Evolutionary conservation across 495 filamentous ascomycete genomes (phyloP), one percentile per base, ranked within the genome.

Genomic region (Trichoderma reesei): DNA sequence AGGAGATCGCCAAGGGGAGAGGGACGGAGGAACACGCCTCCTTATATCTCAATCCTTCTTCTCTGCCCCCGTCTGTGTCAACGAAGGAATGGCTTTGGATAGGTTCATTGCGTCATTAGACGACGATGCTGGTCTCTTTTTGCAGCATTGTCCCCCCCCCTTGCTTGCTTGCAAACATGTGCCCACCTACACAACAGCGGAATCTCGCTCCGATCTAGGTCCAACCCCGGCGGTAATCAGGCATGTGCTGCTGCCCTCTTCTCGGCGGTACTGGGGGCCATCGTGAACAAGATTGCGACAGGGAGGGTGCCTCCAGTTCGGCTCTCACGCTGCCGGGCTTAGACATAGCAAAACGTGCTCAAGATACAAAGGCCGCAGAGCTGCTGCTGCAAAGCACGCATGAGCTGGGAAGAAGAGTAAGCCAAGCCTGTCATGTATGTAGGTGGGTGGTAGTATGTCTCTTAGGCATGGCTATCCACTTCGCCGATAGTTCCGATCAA

Each of bases 191-290:
- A n/a, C n/a, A n/a, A 1, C 26, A 56, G 51, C 51, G 51, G 51
- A 56, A 56, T 56, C 51, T 56, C 51, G 51, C 51, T 34, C 51
- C 31, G 51, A 56, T 56, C 51, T 56, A 56, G 51, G 51, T 56
- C 20, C 51, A 56, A 56, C 51, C 51, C 51, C 51, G 51, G 51
- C 44, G 44, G 44, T 48, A 48, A 48, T 48, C 3, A n/a, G 8
- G 20, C n/a, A 14, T 31, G 51, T 26, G 31, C 14, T 56, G 51
- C 51, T 56, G 51, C 51, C 20, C 26, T 56, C 51, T 44, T 48
- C 44, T 56, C 51, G 51, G 51, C 51, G 51, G 51, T 56, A 56
- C 10, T 56, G n/a, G n/a, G n/a, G 9, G 51, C 16, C 51, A 56
- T 56, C 20, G 51, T 56, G 51, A 18, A 11, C 14, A 9, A 4